These are phyloP conservation scores for Castanea sativa DNA, from an alignment of 306 rosid genomes.

Conservation along the genomic window DNA sequence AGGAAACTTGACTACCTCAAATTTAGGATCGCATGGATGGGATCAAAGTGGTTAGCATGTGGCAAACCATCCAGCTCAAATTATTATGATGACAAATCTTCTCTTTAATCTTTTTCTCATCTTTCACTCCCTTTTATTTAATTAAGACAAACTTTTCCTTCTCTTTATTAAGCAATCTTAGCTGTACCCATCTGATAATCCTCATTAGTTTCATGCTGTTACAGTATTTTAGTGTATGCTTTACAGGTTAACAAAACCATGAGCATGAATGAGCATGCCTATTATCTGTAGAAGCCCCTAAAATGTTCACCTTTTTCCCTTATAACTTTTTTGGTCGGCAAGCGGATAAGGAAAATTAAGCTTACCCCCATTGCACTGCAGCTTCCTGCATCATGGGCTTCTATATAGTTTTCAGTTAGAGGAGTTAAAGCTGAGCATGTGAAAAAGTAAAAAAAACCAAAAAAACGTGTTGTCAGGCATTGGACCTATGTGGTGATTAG, in stretches of 20 bases:
- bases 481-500: no score
- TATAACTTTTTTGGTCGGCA: background rate
- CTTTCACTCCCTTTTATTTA: background rate
- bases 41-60: conserved; percentile 4
- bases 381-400: background rate
- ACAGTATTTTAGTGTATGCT: background rate
- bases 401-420: no score
- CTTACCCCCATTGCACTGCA: background rate
- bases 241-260: background rate
- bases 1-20: background rate
- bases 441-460: background rate
- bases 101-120: background rate
- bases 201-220: background rate
- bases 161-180: background rate
- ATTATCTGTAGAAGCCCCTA: background rate
- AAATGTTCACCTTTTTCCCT: background rate
- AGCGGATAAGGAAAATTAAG: background rate
- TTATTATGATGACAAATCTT: background rate
- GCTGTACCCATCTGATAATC: background rate
- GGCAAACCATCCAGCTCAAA: conserved; percentile 2
- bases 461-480: background rate
- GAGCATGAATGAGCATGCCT: background rate
- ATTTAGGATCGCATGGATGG: background rate
- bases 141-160: background rate
- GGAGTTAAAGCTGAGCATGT: background rate